Percentiles rank a stretch among this genome's conserved stretches.
Evolutionary conservation across 2,329 filamentous ascomycete species (phyloP).

Genomic region (Fusarium subglutinans): DNA sequence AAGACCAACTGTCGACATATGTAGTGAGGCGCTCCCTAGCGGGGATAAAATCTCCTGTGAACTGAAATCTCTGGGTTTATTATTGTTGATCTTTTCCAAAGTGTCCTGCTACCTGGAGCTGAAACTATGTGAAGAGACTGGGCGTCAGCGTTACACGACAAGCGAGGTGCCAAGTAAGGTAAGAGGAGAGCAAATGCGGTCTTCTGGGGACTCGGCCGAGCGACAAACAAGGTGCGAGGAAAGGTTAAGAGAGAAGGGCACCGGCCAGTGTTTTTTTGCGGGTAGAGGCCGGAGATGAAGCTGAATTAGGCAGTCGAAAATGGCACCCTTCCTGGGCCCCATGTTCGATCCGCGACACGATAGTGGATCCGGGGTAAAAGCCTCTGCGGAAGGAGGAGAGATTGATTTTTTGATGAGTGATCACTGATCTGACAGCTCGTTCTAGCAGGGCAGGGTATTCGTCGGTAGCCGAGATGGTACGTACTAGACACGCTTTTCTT

Average conservation of each 20-base stretch:
- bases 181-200: conserved; percentile 15
- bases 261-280: neutral
- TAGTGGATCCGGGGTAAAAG: conserved; percentile 44
- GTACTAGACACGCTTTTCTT: conserved; percentile 5
- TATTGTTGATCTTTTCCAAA: conserved; percentile 36
- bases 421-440: conserved; percentile 21
- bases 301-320: conserved; percentile 38
- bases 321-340: conserved; percentile 19
- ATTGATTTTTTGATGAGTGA: conserved; percentile 27
- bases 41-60: conserved; percentile 25
- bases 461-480: conserved; percentile 17
- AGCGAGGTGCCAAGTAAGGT: conserved; percentile 10
- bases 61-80: conserved; percentile 19
- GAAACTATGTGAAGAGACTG: conserved; percentile 33
- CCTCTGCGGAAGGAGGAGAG: conserved; percentile 22
- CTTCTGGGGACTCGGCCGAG: conserved; percentile 43
- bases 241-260: neutral
- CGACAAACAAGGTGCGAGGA: conserved; percentile 16
- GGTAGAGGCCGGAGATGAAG: conserved; percentile 42
- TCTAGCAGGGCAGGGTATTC: conserved; percentile 9
- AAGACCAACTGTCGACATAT: conserved; percentile 8
- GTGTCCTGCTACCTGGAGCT: conserved; percentile 33
- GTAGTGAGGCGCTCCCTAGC: conserved; percentile 1
- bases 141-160: conserved; percentile 20
- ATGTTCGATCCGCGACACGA: conserved; percentile 40